Conservation (phyloP, 306 rosid species). For the Pyrus betulifolia region DNA sequence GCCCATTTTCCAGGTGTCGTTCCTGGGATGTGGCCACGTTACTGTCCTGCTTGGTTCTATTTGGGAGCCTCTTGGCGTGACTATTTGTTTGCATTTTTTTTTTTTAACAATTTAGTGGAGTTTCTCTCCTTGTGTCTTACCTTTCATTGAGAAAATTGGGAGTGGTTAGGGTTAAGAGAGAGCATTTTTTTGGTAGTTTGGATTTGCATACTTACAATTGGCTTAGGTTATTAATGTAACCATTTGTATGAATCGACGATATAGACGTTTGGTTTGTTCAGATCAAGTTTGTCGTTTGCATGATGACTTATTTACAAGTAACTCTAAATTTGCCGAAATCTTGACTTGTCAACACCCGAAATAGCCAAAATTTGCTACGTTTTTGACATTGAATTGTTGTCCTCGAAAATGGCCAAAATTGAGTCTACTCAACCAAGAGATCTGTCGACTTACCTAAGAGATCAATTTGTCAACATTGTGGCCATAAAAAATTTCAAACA, state of each 20-base stretch:
- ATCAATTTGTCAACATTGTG: too few relatives aligned
- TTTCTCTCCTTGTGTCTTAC: too few relatives aligned
- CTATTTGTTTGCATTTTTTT: neutral
- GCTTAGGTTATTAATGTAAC: neutral
- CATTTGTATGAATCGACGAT: too few relatives aligned
- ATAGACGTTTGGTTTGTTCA: neutral
- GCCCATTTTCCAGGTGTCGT: neutral
- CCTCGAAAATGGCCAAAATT: too few relatives aligned
- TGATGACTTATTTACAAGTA: neutral
- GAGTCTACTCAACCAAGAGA: too few relatives aligned
- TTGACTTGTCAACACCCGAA: rapidly evolving
- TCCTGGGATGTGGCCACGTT: neutral
- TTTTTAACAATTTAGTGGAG: neutral
- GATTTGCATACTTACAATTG: neutral
- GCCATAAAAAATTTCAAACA: too few relatives aligned
- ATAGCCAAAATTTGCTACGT: too few relatives aligned
- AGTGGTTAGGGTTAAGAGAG: too few relatives aligned
- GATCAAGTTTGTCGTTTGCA: neutral
- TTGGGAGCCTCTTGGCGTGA: neutral
- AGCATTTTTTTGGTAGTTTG: neutral
- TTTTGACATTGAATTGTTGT: too few relatives aligned
- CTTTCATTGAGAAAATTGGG: too few relatives aligned
- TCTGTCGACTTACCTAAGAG: too few relatives aligned
- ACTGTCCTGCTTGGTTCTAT: neutral
- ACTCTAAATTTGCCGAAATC: neutral